These are phyloP conservation scores for Candida chauliodis DNA, from an alignment of 805 yeast species.

Conservation along the genomic window DNA sequence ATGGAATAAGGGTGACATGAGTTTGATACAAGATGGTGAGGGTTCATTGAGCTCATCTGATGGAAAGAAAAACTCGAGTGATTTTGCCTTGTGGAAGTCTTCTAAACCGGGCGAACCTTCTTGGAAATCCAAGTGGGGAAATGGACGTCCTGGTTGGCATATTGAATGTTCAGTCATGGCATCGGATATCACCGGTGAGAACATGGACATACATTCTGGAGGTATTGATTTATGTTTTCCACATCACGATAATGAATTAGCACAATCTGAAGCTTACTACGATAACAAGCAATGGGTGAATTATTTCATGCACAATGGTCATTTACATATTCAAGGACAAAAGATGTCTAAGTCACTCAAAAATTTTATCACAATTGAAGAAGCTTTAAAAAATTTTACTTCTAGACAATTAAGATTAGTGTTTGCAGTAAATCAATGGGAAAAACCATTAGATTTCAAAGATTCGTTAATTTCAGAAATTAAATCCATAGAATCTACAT, in stretches of 20 bases:
- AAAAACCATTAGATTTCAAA: slow-evolving; percentile 87
- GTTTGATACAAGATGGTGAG: slow-evolving; percentile 89
- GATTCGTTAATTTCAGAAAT: slow-evolving; percentile 76
- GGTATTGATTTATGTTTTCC: slow-evolving; percentile 98
- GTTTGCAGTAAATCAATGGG: slow-evolving; percentile 92
- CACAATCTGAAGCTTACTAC: slow-evolving; percentile 92
- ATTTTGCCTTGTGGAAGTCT: slow-evolving; percentile 95
- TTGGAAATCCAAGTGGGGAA: slow-evolving; percentile 96
- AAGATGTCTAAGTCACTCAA: slow-evolving; percentile 95
- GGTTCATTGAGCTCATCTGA: slow-evolving; percentile 65
- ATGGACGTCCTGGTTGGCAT: slow-evolving; percentile 99
- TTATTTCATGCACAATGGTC: slow-evolving; percentile 95
- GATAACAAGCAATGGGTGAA: slow-evolving; percentile 94
- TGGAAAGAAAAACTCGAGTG: slow-evolving; percentile 72
- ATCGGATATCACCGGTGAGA: slow-evolving; percentile 74
- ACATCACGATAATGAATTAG: slow-evolving; percentile 97
- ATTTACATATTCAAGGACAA: slow-evolving; percentile 96
- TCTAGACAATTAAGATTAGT: slow-evolving; percentile 86
- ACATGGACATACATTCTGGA: slow-evolving; percentile 93
- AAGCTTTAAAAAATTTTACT: slow-evolving; percentile 69
- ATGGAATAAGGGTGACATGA: slow-evolving; percentile 90
- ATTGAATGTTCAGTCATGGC: slow-evolving; percentile 99
- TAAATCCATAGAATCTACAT: slow-evolving; percentile 65
- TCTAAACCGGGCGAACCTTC: slow-evolving; percentile 96
- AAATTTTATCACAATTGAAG: slow-evolving; percentile 91